A percentile compares a stretch with the other conserved stretches of the same genome.
phyloP scores from a whole-genome alignment of 202 grass and related monocot species.

The Panicum virgatum region DNA sequence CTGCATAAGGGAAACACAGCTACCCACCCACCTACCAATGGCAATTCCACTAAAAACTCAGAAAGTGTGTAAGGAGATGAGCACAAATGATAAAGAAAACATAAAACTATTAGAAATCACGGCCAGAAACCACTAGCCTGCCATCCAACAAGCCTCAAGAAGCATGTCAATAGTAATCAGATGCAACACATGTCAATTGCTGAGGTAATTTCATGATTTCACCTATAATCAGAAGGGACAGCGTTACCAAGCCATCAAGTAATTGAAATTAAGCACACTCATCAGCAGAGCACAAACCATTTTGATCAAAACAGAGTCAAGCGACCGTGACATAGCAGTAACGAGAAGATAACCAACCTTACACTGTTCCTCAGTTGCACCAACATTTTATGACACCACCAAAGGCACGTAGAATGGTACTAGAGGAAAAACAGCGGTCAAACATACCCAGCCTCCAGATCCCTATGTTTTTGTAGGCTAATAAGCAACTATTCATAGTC shows the following conservation, averaged over 20 bases:
- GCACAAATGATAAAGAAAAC: background rate
- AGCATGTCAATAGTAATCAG: background rate
- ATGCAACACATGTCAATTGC: background rate
- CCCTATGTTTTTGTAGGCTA: conserved; percentile 35
- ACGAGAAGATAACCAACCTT: conserved; percentile 24
- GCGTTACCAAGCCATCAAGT: background rate
- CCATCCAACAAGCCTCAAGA: background rate
- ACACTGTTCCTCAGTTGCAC: conserved; percentile 32
- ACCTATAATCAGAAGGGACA: background rate
- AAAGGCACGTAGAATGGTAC: conserved; percentile 13
- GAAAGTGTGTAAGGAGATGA: background rate
- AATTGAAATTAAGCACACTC: background rate
- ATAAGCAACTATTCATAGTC: conserved; percentile 46
- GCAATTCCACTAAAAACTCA: background rate
- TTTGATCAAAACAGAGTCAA: background rate
- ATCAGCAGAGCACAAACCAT: conserved; percentile 1
- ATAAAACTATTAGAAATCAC: background rate
- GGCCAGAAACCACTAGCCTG: background rate
- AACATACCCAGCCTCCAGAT: conserved; percentile 42
- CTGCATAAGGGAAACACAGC: no score
- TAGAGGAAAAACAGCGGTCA: conserved; percentile 15
- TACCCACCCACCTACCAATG: no score
- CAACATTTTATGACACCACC: conserved; percentile 34
- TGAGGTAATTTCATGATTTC: background rate
- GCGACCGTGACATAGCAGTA: background rate